These are phyloP conservation scores for Eucalyptus sideroxylon DNA, from an alignment of 345 rosid genomes.

Conservation along the genomic window DNA sequence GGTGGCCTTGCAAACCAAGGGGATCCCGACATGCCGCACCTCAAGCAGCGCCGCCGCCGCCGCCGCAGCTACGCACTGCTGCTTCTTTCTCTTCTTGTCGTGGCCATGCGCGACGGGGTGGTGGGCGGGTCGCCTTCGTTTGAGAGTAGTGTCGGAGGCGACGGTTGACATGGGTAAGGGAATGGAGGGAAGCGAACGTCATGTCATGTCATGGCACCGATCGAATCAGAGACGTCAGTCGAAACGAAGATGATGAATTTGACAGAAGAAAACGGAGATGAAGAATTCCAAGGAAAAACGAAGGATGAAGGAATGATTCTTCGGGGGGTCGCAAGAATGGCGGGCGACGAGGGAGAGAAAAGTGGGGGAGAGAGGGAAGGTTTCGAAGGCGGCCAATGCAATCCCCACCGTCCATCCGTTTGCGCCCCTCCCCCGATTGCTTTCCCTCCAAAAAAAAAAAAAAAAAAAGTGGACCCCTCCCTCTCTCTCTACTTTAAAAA, in stretches of 20 bases:
- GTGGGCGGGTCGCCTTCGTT: too few relatives aligned
- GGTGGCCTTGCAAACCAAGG: slow-evolving; percentile 33
- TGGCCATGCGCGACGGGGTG: too few relatives aligned
- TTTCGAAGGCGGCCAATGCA: too few relatives aligned
- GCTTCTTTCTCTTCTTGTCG: background rate
- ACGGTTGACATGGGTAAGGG: background rate
- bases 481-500: too few relatives aligned
- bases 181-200: background rate
- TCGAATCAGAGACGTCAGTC: background rate
- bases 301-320: too few relatives aligned
- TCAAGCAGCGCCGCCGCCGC: slow-evolving; percentile 9
- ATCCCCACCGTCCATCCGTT: too few relatives aligned
- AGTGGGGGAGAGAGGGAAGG: too few relatives aligned
- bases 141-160: background rate
- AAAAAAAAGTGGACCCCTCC: too few relatives aligned
- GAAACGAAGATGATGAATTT: background rate
- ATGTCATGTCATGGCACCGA: background rate
- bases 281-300: background rate
- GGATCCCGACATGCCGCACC: slow-evolving; percentile 28
- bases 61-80: slow-evolving; percentile 1
- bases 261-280: background rate
- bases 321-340: too few relatives aligned
- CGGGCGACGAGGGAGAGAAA: too few relatives aligned
- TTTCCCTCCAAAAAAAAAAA: too few relatives aligned
- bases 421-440: too few relatives aligned